Percentiles rank a stretch among this genome's conserved stretches.
Evolutionary conservation across 164 flowering plant species (phyloP).

Genomic region (Stephania yunnanensis): DNA sequence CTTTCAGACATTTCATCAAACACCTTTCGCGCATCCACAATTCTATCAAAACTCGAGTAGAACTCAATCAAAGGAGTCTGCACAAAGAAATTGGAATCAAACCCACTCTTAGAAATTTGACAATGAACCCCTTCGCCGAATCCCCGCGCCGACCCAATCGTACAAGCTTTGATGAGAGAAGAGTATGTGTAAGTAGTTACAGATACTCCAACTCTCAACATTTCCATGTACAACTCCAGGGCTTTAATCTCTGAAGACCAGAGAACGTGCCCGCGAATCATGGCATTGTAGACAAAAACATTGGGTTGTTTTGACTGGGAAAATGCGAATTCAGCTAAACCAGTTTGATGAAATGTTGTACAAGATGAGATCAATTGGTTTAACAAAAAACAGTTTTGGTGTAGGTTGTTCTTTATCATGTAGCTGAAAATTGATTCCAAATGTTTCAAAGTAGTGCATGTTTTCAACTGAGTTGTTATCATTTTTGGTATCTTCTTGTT

Average conservation of each 20-base stretch:
- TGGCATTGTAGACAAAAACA: background rate
- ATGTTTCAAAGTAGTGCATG: too few species aligned
- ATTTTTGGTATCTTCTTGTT: too few species aligned
- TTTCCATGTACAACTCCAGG: background rate
- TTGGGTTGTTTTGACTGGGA: background rate
- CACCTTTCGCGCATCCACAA: slow-evolving; percentile 25
- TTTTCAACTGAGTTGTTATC: too few species aligned
- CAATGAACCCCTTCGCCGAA: background rate
- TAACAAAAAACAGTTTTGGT: background rate
- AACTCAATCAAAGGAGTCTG: background rate
- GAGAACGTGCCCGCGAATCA: background rate
- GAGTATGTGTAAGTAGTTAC: background rate
- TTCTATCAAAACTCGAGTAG: background rate
- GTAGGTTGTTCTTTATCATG: too few species aligned
- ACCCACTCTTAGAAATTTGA: background rate
- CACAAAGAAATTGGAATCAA: background rate
- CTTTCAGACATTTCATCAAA: slow-evolving; percentile 80
- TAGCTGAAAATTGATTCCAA: too few species aligned
- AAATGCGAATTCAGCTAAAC: background rate
- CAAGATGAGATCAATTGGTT: background rate
- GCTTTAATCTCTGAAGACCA: background rate
- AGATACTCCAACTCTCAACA: background rate
- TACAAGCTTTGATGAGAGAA: background rate
- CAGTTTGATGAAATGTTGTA: background rate
- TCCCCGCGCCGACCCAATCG: background rate